Conservation (phyloP, 225 moss, liverwort and hornwort species). For the Lunularia cruciata region DNA sequence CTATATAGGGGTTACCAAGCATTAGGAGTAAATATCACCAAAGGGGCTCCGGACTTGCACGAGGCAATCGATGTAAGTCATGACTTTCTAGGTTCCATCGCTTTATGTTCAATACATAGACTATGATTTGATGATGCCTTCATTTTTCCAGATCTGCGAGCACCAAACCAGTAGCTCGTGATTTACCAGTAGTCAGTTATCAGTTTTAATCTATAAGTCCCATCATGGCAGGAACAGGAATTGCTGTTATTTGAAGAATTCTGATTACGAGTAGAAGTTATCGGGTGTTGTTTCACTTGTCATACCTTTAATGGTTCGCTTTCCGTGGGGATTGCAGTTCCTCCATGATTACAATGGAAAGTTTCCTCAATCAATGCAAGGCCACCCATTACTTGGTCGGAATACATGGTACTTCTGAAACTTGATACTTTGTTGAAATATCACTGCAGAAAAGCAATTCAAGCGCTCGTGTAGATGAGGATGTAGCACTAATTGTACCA, state of each 20-base stretch:
- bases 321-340: conserved; percentile 45
- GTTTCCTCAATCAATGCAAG: conserved; percentile 36
- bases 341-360: conserved; percentile 63
- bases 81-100: neutral
- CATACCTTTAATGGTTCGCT: neutral
- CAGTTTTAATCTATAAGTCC: too few relatives aligned
- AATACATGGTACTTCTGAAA: conserved; percentile 71
- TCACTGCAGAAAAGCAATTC: too few relatives aligned
- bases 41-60: conserved; percentile 74
- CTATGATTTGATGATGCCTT: conserved; percentile 7
- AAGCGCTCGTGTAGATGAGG: too few relatives aligned
- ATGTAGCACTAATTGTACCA: too few relatives aligned
- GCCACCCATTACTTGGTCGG: conserved; percentile 61
- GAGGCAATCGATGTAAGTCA: conserved; percentile 86
- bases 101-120: conserved; percentile 17
- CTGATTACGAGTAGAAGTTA: neutral
- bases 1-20: conserved; percentile 98
- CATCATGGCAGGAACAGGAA: too few relatives aligned
- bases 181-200: too few relatives aligned
- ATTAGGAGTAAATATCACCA: conserved; percentile 80
- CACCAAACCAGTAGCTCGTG: too few relatives aligned
- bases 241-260: too few relatives aligned
- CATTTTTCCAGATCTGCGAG: too few relatives aligned
- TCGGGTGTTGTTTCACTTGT: neutral
- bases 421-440: too few relatives aligned